Conservation (phyloP, 2,329 filamentous ascomycete genomes). For the Stemphylium lycopersici region DNA sequence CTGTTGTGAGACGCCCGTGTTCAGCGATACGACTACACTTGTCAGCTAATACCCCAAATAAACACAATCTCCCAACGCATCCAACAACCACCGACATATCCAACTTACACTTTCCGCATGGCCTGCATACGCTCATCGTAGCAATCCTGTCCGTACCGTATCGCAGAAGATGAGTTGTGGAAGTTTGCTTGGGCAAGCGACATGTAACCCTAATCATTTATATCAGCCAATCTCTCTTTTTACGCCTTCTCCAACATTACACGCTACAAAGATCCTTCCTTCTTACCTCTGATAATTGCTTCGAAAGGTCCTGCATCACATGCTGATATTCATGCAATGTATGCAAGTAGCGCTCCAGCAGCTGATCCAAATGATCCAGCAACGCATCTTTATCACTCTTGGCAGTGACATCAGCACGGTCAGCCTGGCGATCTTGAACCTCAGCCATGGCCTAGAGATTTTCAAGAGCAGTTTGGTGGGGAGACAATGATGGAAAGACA, state of each 20-base stretch:
- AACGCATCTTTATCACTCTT: conserved; percentile 33
- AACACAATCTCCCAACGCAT: neutral
- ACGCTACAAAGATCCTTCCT: too few species aligned
- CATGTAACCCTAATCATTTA: conserved; percentile 49
- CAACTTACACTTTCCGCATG: conserved; percentile 53
- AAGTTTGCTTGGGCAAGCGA: conserved; percentile 78
- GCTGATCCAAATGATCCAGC: conserved; percentile 61
- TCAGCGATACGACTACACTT: conserved; percentile 2
- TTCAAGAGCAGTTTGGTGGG: too few species aligned
- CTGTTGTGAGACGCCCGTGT: conserved; percentile 18
- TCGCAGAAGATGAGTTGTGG: conserved; percentile 65
- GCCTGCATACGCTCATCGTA: conserved; percentile 79
- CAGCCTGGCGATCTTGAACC: neutral
- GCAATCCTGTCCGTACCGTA: conserved; percentile 70
- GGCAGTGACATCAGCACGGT: neutral
- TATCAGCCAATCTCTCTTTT: neutral
- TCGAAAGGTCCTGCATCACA: conserved; percentile 61
- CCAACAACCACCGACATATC: too few species aligned
- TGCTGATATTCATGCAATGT: conserved; percentile 71
- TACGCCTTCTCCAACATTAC: neutral
- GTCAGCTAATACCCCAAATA: neutral
- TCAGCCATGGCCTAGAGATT: conserved; percentile 12
- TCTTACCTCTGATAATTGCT: conserved; percentile 61
- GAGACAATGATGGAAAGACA: too few species aligned
- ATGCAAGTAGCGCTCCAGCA: conserved; percentile 69